Conservation (phyloP, 164 flowering plant species). For the Tinospora cordifolia region DNA sequence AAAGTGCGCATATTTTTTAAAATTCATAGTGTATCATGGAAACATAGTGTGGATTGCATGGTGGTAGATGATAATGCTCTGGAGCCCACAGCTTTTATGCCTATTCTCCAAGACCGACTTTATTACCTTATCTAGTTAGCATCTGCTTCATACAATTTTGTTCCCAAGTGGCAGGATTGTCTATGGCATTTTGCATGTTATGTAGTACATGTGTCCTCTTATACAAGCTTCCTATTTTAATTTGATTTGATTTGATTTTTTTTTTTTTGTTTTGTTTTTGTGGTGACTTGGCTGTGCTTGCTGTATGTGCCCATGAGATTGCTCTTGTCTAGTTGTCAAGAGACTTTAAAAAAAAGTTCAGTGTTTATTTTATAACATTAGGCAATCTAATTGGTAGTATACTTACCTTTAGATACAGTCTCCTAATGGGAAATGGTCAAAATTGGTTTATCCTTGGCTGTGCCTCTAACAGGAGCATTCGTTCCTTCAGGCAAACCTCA, state of each 20-base stretch:
- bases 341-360: too few species aligned
- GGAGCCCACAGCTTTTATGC: neutral
- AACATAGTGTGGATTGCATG: neutral
- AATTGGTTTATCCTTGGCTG: neutral
- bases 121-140: neutral
- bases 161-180: neutral
- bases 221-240: neutral
- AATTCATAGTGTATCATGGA: neutral
- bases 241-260: neutral
- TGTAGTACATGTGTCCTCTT: neutral
- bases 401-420: neutral
- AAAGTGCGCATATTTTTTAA: too few species aligned
- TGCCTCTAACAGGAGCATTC: neutral
- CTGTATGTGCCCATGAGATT: neutral
- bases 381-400: neutral
- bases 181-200: neutral
- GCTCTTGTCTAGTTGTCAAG: neutral
- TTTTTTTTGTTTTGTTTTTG: too few species aligned
- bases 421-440: neutral
- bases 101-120: neutral
- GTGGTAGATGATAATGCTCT: neutral
- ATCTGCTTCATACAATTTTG: neutral
- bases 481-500: neutral
- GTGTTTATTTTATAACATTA: neutral
- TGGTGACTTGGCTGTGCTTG: too few species aligned